Evolutionary conservation across 192 early-diverging fungal species (phyloP), one percentile per base, ranked within the genome.

Genomic region (Anaeromyces robustus): DNA sequence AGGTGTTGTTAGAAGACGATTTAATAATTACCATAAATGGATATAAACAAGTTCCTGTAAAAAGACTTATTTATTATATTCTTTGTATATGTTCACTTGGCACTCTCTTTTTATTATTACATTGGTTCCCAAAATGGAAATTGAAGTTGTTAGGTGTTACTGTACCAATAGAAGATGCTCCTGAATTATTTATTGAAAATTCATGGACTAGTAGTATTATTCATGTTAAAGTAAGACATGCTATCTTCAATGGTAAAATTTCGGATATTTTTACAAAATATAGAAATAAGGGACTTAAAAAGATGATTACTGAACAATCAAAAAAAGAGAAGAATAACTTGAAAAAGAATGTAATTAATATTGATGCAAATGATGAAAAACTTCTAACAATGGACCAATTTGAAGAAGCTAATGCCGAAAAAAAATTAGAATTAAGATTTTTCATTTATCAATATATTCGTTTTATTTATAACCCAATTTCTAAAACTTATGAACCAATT

Each of bases 61-160:
- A 86, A 0, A 80, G 89, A 12, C 87, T 90, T 77, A 34, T 93
- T 11, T 96, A 94, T 84, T 84, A 90, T 78, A 13, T 93, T 11
- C 59, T 92, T 9, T 93, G 90, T 29, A n/a, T 94, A 39, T 80
- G 92, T 59, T 89, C 95, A 4, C 81, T 87, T 3, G 96, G 96
- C 3, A 82, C 92, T 14, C 82, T 93, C 2, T 95, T 91, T 78
- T 85, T 98, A 22, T 77, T 96, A 18, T 92, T 90, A 77, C 92
- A 95, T 31, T 98, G 97, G 96, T 82, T 97, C 34, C 94, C 95
- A 78, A 83, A 82, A n/a, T 88, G 91, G 86, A 93, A 90, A 83
- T 88, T 97, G 30, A 81, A 82, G 77, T 91, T 93, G 88, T 92
- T 92, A 0, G 92, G 92, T 26, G 77, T 52, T 18, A 84, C 81